Evolutionary conservation across 1,139 yeast species (phyloP), one percentile per base, ranked within the genome.

Genomic region (Scheffersomyces cryptocercus): DNA sequence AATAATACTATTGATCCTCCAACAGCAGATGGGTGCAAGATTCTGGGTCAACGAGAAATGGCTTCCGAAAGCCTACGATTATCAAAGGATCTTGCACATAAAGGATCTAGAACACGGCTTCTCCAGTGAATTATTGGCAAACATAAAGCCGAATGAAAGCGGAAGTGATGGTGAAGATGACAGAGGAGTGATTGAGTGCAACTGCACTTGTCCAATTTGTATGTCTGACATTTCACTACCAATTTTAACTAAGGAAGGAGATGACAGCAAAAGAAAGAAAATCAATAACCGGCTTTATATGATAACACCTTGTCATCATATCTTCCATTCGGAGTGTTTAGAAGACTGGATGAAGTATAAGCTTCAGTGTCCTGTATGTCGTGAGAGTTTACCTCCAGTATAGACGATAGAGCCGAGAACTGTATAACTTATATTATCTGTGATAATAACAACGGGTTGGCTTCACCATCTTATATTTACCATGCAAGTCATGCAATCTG

Each of bases 311-410:
- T 91, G 98, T 61, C 77, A 82, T 42, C 98, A 91, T 62, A 82
- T 89, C 8, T 91, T 90, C 75, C 98, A 91, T 58, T 77, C 88
- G 1, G 84, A 80, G 31, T 91, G 98, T 67, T 70, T 91, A 53
- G 96, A 88, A 58, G 82, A 79, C 52, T 91, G 98, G 98, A 89
- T 91, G 97, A 81, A 85, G 62, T 86, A 89, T 56, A 87, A 91
- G 56, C 66, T 91, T 41, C 97, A 90, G 58, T 91, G 98, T 65
- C 98, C 98, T 0, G 95, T 90, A 3, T 91, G 98, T 64, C 77
- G 98, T 55, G 82, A 82, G 48, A 81, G 89, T 24, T 69, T 91
- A 38, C 97, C 97, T 1, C 97, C 97, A 3, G 62, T 80, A 38
- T 82, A 48, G 43, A 13, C 8, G 10, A n/a, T 12, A 44, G 13